Evolutionary conservation across 345 rosid species (phyloP).

Genomic region (Hibiscus tridactylites): DNA sequence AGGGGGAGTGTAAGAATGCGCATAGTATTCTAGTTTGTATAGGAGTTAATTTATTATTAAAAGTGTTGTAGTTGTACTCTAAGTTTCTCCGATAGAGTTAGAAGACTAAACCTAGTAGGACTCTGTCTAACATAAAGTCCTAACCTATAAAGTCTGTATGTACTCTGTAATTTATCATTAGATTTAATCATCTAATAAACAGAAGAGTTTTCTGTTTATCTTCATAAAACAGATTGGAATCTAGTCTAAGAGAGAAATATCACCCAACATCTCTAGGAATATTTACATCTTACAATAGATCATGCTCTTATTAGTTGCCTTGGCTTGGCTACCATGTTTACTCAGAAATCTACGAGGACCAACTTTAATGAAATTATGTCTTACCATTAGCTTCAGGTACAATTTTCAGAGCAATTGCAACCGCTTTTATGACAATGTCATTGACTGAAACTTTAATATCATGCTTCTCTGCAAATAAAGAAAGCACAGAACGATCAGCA

Average conservation of each 20-base stretch:
- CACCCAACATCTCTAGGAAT: neutral
- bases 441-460: slow-evolving; percentile 84
- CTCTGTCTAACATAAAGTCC: no score
- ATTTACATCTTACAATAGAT: neutral
- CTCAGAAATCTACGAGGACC: slow-evolving; percentile 1
- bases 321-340: neutral
- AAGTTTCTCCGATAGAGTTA: no score
- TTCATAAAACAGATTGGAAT: neutral
- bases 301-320: neutral
- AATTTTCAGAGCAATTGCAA: slow-evolving; percentile 73
- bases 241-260: neutral
- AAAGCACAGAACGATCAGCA: slow-evolving; percentile 14
- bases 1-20: no score
- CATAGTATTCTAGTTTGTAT: no score
- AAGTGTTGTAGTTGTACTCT: no score
- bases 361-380: slow-evolving; percentile 14
- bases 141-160: no score
- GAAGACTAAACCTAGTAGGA: no score
- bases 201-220: no score
- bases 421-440: slow-evolving; percentile 92
- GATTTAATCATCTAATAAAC: no score
- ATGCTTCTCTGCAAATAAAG: slow-evolving; percentile 54
- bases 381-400: slow-evolving; percentile 91
- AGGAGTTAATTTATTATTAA: no score
- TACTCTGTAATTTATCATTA: no score